Evolutionary conservation across 208 protist species (phyloP).

Genomic region (Leishmania tropica): DNA sequence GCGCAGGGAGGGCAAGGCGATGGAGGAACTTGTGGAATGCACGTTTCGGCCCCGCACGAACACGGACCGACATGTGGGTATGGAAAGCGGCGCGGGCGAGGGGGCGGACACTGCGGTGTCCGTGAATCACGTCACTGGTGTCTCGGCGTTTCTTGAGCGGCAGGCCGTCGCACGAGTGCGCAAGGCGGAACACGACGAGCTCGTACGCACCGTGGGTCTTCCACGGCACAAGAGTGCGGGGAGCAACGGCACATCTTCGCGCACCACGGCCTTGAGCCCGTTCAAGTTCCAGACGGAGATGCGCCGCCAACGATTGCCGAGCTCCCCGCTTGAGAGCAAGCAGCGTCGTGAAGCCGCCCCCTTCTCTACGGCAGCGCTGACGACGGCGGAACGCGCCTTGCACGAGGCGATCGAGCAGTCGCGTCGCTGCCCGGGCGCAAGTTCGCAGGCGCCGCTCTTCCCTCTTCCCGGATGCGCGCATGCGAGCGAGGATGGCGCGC

Average conservation of each 20-base stretch:
- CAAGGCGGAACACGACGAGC: slow-evolving; percentile 51
- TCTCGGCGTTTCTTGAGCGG: slow-evolving; percentile 61
- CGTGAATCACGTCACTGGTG: slow-evolving; percentile 47
- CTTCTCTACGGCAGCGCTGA: slow-evolving; percentile 2
- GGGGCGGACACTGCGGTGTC: slow-evolving; percentile 10
- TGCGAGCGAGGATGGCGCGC: not conserved
- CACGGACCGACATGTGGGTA: slow-evolving; percentile 7
- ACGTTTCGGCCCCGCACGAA: slow-evolving; percentile 80
- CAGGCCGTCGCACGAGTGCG: slow-evolving; percentile 54
- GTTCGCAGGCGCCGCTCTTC: slow-evolving; percentile 8
- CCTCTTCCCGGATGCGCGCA: slow-evolving; percentile 21
- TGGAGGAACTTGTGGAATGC: slow-evolving; percentile 74
- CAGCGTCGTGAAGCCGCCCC: not conserved
- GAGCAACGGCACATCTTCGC: not conserved
- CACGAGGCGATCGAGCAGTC: slow-evolving; percentile 17
- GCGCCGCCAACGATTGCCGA: slow-evolving; percentile 4
- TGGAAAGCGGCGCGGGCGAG: not conserved
- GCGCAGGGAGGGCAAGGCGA: slow-evolving; percentile 26
- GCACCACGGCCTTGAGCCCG: slow-evolving; percentile 15
- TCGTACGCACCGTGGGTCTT: slow-evolving; percentile 40
- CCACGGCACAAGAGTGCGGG: slow-evolving; percentile 9
- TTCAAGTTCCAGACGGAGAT: slow-evolving; percentile 27
- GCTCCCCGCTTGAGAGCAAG: not conserved
- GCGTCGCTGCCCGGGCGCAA: not conserved
- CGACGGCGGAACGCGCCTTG: slow-evolving; percentile 22